These are phyloP conservation scores for Fragilaria radians DNA, from an alignment of 108 stramenopile genomes.

Conservation along the genomic window DNA sequence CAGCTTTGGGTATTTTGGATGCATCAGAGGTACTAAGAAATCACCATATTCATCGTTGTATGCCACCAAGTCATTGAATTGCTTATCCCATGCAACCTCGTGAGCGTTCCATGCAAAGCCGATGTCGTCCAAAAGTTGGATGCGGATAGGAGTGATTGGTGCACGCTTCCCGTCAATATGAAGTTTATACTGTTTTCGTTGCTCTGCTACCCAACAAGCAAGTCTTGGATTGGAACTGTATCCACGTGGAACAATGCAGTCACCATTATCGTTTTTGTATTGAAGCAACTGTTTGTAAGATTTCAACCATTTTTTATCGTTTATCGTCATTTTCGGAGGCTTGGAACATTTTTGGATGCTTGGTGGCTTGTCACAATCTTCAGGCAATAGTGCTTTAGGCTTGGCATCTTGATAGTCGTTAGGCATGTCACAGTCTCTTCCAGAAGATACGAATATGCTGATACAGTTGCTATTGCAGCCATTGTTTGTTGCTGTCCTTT, in stretches of 20 bases:
- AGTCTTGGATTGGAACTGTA: constrained; percentile 18
- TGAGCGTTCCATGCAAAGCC: too few species aligned
- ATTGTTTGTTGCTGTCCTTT: too few species aligned
- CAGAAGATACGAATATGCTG: too few species aligned
- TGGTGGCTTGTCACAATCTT: too few species aligned
- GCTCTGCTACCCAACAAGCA: constrained; percentile 37
- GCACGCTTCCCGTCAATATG: constrained; percentile 19
- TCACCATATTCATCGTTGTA: constrained; percentile 21
- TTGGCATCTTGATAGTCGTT: too few species aligned
- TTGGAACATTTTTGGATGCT: too few species aligned
- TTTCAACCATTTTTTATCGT: constrained; percentile 19
- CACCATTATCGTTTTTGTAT: constrained; percentile 23
- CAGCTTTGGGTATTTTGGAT: constrained; percentile 26
- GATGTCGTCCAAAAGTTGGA: constrained; percentile 22
- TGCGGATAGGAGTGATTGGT: constrained; percentile 36
- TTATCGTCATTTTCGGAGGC: too few species aligned
- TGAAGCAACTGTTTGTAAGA: constrained; percentile 13
- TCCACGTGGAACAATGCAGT: constrained; percentile 26
- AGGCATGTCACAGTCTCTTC: too few species aligned
- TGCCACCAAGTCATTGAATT: constrained; percentile 17
- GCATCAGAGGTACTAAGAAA: constrained; percentile 3
- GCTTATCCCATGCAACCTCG: constrained; percentile 23
- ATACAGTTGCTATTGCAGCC: too few species aligned
- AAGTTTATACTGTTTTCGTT: constrained; percentile 40
- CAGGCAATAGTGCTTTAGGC: too few species aligned